Evolutionary conservation across 768 basidiomycete genomes (phyloP).

Genomic region (Candolleomyces efflorescens): DNA sequence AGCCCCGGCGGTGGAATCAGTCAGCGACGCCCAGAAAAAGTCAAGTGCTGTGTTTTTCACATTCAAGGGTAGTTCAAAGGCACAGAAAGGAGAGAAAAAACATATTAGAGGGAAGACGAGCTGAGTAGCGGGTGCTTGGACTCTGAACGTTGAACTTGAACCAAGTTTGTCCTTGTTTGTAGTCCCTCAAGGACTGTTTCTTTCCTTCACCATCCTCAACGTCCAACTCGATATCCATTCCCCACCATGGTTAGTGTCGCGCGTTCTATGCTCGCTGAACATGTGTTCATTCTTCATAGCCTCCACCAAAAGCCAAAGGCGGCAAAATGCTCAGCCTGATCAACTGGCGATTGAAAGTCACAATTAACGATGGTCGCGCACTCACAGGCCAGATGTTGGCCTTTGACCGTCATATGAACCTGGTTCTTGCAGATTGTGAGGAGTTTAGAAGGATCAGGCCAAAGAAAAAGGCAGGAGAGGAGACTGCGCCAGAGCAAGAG

Average conservation of each 20-base stretch:
- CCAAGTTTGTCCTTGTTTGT: constrained; percentile 24
- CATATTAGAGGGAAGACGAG: too few relatives aligned
- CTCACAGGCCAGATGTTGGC: constrained; percentile 99
- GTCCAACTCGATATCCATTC: constrained; percentile 21
- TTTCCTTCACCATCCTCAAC: constrained; percentile 7
- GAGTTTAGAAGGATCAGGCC: constrained; percentile 91
- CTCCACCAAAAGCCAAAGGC: constrained; percentile 95
- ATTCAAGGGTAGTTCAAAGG: too few relatives aligned
- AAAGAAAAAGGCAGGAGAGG: constrained; percentile 87
- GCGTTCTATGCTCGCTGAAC: neutral
- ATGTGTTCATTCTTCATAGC: constrained; percentile 34
- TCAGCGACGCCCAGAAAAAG: too few relatives aligned
- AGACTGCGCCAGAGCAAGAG: constrained; percentile 78
- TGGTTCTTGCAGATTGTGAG: constrained; percentile 97
- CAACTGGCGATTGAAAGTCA: constrained; percentile 97
- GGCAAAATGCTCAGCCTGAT: constrained; percentile 97
- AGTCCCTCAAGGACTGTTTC: constrained; percentile 16
- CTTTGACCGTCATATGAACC: constrained; percentile 99
- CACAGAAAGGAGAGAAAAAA: too few relatives aligned
- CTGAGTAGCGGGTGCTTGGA: too few relatives aligned
- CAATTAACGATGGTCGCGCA: constrained; percentile 94
- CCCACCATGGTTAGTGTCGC: constrained; percentile 52
- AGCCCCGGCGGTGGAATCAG: too few relatives aligned
- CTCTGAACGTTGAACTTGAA: neutral
- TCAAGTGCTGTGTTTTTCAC: too few relatives aligned